Evolutionary conservation across 1,139 yeast species (phyloP), one percentile per base, ranked within the genome.

Genomic region (Blastobotrys malaysiensis): DNA sequence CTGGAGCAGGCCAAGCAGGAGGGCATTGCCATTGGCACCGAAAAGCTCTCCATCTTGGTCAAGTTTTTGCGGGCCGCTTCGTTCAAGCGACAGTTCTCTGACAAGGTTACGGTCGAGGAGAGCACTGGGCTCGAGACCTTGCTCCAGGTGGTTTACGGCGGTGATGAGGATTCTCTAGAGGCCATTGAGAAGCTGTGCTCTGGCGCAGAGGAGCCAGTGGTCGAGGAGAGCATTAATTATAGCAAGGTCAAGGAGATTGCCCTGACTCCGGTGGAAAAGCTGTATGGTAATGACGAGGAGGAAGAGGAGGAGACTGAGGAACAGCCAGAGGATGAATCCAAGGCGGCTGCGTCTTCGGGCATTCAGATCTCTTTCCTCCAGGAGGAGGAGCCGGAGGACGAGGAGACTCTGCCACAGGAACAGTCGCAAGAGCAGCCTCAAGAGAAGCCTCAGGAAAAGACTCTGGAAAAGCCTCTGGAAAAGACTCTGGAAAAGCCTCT

Each of bases 61-160:
- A 63, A 65, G 58, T 70, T 70, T 54, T 55, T 72, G 50, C 63
- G 73, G 39, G 65, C 68, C 18, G 73, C 72, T 4, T 67, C 73
- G 24, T 59, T 67, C 60, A 67, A 67, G 61, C 64, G 72, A 3
- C 65, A 64, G 48, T 54, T 61, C 20, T 63, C 61, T 11, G 59
- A 59, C 24, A 63, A 63, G 45, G 54, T 59, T 6, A 56, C 66
- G 45, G 60, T 52, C 24, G 64, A 64, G 26, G 65, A 63, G 45
- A 55, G 59, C 19, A 59, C 59, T n/a, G 73, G 71, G 3, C 61
- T 70, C 36, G 74, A 71, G 56, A 58, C 58, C 43, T 57, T 72
- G 51, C 60, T 72, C 52, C 64, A 63, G 45, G 52, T 57, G 48
- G 63, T 72, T 18, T 72, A 72, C 53, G 55, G 55, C 9, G 75